phyloP scores from a whole-genome alignment of 2,329 filamentous ascomycete species.

The Xylaria digitata region DNA sequence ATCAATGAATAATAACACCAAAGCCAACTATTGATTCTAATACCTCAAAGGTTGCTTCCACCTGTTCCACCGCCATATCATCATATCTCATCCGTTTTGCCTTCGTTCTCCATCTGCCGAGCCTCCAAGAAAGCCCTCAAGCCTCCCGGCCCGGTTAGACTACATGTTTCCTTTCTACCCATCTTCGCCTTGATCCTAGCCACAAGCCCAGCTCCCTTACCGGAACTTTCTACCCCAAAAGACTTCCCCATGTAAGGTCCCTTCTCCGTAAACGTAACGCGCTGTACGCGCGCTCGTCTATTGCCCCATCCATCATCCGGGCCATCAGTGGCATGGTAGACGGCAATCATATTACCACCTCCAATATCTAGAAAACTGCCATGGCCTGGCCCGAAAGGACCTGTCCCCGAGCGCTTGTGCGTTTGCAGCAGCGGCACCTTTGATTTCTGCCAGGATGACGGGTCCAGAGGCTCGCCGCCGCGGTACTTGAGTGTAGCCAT shows the following conservation, averaged over 20 bases:
- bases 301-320: slow-evolving; percentile 49
- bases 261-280: slow-evolving; percentile 46
- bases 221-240: slow-evolving; percentile 31
- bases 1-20: background rate
- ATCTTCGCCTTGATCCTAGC: slow-evolving; percentile 35
- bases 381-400: slow-evolving; percentile 48
- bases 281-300: slow-evolving; percentile 46
- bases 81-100: slow-evolving; percentile 7
- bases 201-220: slow-evolving; percentile 28
- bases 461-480: slow-evolving; percentile 47
- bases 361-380: slow-evolving; percentile 47
- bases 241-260: slow-evolving; percentile 48
- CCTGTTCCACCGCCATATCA: slow-evolving; percentile 1
- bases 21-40: background rate
- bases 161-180: background rate
- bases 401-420: slow-evolving; percentile 21
- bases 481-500: slow-evolving; percentile 47
- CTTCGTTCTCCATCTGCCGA: slow-evolving; percentile 5
- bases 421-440: slow-evolving; percentile 45
- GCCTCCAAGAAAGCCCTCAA: slow-evolving; percentile 41
- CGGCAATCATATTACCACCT: slow-evolving; percentile 43
- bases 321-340: slow-evolving; percentile 50
- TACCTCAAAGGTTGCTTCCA: background rate
- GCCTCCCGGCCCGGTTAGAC: slow-evolving; percentile 28
- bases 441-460: slow-evolving; percentile 47